These are phyloP conservation scores for Telopea speciosissima DNA, from an alignment of 177 flowering plant species.

Conservation along the genomic window DNA sequence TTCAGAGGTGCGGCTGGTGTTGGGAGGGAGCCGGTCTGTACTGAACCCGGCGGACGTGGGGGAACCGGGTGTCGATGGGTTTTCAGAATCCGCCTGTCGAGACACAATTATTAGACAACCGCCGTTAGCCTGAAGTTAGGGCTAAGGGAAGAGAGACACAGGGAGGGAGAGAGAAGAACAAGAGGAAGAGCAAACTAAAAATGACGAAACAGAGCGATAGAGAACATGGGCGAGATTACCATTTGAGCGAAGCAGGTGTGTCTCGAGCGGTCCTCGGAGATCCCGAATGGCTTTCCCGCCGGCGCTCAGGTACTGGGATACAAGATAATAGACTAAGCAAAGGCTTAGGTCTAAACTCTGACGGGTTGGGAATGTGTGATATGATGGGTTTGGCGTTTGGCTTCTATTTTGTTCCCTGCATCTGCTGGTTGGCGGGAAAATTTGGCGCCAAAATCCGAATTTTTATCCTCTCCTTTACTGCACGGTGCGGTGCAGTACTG, in stretches of 20 bases:
- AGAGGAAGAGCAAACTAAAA: background rate
- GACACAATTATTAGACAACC: background rate
- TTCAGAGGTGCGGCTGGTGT: conserved; percentile 50
- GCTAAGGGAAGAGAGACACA: too few species aligned
- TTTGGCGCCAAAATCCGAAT: conserved; percentile 53
- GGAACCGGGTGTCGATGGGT: conserved; percentile 62
- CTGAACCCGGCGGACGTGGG: conserved; percentile 78
- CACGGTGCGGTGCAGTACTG: too few species aligned
- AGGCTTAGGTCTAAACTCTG: too few species aligned
- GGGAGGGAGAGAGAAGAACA: background rate
- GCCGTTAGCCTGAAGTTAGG: background rate
- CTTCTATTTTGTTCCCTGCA: background rate
- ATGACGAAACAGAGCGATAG: background rate
- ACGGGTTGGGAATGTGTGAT: too few species aligned
- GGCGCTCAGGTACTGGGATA: too few species aligned
- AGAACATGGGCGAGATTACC: background rate
- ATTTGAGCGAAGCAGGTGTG: background rate
- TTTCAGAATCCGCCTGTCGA: conserved; percentile 24
- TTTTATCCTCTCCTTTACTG: too few species aligned
- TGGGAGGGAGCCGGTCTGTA: conserved; percentile 77
- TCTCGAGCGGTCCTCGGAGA: too few species aligned
- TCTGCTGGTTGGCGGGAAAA: conserved; percentile 40
- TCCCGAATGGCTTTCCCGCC: too few species aligned
- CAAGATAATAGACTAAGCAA: too few species aligned
- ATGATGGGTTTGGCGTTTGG: background rate